Evolutionary conservation across 2,329 filamentous ascomycete genomes (phyloP).

Genomic region (Talaromyces sp.): DNA sequence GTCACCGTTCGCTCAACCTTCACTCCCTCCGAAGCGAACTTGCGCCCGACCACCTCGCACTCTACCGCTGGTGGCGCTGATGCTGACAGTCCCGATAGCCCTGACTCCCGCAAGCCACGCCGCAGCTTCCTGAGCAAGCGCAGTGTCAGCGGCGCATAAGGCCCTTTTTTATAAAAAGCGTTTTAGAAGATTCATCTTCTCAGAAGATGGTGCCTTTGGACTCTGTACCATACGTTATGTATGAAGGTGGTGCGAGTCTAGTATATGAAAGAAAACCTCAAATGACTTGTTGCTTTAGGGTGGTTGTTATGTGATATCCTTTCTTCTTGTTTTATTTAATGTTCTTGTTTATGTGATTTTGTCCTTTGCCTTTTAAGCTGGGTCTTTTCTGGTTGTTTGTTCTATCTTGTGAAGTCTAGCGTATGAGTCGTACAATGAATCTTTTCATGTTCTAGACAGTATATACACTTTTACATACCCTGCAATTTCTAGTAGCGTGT

Average conservation of each 20-base stretch:
- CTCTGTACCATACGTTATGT: not conserved
- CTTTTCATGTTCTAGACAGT: not conserved
- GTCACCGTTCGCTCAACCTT: conserved; percentile 78
- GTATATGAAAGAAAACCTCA: conserved; percentile 9
- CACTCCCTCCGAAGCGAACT: conserved; percentile 47
- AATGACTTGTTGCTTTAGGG: conserved; percentile 4
- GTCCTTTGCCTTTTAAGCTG: not conserved
- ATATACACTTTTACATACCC: no score
- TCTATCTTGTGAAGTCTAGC: not conserved
- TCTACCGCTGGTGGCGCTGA: conserved; percentile 33
- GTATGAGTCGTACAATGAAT: not conserved
- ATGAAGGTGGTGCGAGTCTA: not conserved
- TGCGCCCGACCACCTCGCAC: conserved; percentile 41
- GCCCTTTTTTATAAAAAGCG: not conserved
- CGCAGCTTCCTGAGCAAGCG: conserved; percentile 53
- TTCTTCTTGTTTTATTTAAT: conserved; percentile 7
- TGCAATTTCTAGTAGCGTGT: no score
- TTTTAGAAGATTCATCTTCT: no score
- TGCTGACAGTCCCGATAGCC: conserved; percentile 39
- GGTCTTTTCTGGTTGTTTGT: not conserved
- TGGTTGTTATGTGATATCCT: conserved; percentile 20
- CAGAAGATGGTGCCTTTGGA: not conserved
- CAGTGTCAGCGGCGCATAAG: conserved; percentile 37
- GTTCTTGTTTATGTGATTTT: not conserved
- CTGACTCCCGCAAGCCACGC: conserved; percentile 46